These are phyloP conservation scores for Colletotrichum higginsianum DNA, from an alignment of 2,329 filamentous ascomycete genomes.

Conservation along the genomic window DNA sequence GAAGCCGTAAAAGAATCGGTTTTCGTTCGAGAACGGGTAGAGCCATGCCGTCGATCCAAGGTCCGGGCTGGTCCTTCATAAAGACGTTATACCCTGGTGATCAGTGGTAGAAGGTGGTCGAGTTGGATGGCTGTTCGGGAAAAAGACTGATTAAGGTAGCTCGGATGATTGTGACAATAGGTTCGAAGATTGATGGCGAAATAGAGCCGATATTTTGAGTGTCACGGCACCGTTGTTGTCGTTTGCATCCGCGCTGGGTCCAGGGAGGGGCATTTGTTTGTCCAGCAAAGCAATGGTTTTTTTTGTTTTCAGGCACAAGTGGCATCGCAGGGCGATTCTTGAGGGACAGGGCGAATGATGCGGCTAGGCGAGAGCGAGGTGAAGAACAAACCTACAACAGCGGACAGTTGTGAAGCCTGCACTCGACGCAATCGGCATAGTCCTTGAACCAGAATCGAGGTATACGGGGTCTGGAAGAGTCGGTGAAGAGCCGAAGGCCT, in stretches of 20 bases:
- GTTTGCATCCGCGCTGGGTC: conserved; percentile 14
- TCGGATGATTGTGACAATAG: neutral
- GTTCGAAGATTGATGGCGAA: neutral
- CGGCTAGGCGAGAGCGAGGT: neutral
- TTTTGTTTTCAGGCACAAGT: conserved; percentile 14
- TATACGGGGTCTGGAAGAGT: neutral
- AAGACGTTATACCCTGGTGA: neutral
- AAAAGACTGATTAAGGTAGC: neutral
- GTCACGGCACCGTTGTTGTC: conserved; percentile 3
- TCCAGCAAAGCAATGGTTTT: conserved; percentile 30
- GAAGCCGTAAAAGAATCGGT: neutral
- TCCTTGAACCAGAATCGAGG: neutral
- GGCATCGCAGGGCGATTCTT: neutral
- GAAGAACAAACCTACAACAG: neutral
- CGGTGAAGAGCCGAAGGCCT: conserved; percentile 9
- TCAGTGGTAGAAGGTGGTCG: neutral
- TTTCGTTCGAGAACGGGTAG: neutral
- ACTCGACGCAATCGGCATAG: neutral
- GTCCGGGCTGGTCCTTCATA: neutral
- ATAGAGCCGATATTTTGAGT: conserved; percentile 2
- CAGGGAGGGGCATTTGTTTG: conserved; percentile 25
- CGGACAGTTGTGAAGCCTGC: neutral
- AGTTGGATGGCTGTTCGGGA: neutral
- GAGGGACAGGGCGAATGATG: neutral
- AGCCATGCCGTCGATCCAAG: neutral